Evolutionary conservation across 2,329 filamentous ascomycete genomes (phyloP).

Genomic region (Fusarium sp.): DNA sequence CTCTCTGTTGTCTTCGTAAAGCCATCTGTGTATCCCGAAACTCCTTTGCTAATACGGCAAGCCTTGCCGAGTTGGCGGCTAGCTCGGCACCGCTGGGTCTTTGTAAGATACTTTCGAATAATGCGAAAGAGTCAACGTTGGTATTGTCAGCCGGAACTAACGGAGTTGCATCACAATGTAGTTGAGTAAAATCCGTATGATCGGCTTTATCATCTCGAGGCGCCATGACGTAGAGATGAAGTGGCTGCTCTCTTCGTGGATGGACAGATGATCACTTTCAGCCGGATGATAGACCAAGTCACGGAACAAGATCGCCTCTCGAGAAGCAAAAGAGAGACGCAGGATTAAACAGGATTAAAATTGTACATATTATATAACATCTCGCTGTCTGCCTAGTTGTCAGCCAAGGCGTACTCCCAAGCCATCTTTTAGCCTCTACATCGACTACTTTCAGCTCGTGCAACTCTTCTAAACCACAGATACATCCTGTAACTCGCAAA

Average conservation of each 20-base stretch:
- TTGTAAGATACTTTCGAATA: not conserved
- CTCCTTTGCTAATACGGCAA: not conserved
- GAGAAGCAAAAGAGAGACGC: accelerated
- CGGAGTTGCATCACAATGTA: accelerated
- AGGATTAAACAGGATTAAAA: no score
- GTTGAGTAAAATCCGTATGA: accelerated
- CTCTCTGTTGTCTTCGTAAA: not conserved
- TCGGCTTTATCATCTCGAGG: not conserved
- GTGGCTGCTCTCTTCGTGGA: not conserved
- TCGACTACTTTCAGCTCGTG: not conserved
- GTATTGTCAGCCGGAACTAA: not conserved
- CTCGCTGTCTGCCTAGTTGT: constrained; percentile 6
- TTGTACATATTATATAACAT: not conserved
- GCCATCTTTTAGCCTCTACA: not conserved
- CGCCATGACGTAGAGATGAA: no score
- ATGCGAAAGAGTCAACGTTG: not conserved
- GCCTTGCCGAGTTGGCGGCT: not conserved
- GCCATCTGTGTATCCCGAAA: constrained; percentile 4
- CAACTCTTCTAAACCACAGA: accelerated
- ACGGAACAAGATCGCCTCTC: no score
- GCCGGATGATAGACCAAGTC: accelerated
- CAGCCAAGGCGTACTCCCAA: constrained; percentile 24
- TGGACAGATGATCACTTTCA: no score
- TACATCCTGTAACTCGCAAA: not conserved
- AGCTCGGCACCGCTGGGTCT: not conserved